Evolutionary conservation across 2,329 filamentous ascomycete genomes (phyloP), one percentile per base, ranked within the genome.

Genomic region (Fonsecaea pugnacius): DNA sequence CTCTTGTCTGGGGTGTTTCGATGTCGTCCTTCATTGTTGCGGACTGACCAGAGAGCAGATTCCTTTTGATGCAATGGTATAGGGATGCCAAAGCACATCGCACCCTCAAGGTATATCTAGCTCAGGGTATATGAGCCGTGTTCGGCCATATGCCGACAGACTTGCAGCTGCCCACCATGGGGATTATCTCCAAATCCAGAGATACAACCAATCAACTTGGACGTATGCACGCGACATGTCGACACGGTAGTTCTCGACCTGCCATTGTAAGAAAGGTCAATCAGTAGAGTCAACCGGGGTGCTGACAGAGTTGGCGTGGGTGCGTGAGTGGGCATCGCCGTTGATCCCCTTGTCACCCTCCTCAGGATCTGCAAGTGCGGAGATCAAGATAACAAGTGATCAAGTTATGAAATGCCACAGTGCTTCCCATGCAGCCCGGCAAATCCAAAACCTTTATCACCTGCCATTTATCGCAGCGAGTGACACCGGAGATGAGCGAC

Each of bases 11-110:
- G n/a, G 43, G 52, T 14, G 32, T 52, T 52, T 65, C 62, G 24
- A 65, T 61, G 43, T 65, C 62, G 52, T 65, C 58, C 53, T 52
- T 58, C 60, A 63, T 63, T 40, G 0, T 58, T 8, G n/a, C 21
- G 18, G 43, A 8, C 10, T 4, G 30, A 35, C 1, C 46, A 18
- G n/a, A 40, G 9, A 38, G 18, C 4, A 4, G 40, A 14, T 4
- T 10, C 3, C 12, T 14, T 24, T 24, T 10, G 18, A 12, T 12
- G 43, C 10, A 9, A 52, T 4, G 9, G 9, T 14, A 38, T 7
- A 24, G 21, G n/a, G 6, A 27, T 18, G 18, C 38, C 12, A 12
- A 18, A 24, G 32, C 38, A 36, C 27, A 12, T 24, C 36, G 18
- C 14, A 21, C n/a, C n/a, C 14, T 54, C 14, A 16, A 54, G 8